Evolutionary conservation across 2,329 filamentous ascomycete genomes (phyloP).

Genomic region (Trichoderma simmonsii): DNA sequence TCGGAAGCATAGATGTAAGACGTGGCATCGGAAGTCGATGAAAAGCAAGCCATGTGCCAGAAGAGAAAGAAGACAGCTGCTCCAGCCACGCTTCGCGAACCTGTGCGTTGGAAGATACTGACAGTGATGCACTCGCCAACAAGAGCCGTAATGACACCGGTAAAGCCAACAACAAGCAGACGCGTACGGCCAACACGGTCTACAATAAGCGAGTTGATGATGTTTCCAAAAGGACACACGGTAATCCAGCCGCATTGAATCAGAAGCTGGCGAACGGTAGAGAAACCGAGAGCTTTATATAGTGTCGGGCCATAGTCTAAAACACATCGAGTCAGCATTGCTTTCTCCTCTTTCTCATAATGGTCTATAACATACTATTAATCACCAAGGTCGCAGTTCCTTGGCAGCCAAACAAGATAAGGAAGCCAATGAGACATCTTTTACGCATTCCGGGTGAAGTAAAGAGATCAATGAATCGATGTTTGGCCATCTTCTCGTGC

Average conservation of each 20-base stretch:
- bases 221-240: neutral
- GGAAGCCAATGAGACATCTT: neutral
- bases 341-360: neutral
- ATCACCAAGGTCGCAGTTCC: neutral
- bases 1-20: neutral
- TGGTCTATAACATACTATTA: neutral
- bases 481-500: neutral
- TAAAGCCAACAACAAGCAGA: neutral
- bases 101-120: neutral
- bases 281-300: constrained; percentile 4
- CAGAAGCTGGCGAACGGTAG: neutral
- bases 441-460: neutral
- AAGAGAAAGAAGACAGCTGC: neutral
- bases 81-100: neutral
- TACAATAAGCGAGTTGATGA: neutral
- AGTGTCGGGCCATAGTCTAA: neutral
- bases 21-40: neutral
- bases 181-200: neutral
- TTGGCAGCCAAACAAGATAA: neutral
- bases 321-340: neutral
- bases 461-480: neutral
- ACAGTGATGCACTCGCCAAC: neutral
- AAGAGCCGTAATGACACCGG: neutral
- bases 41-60: neutral
- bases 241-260: neutral